These are phyloP conservation scores for Stereum hirsutum DNA, from an alignment of 1,284 basidiomycete species.

Conservation along the genomic window DNA sequence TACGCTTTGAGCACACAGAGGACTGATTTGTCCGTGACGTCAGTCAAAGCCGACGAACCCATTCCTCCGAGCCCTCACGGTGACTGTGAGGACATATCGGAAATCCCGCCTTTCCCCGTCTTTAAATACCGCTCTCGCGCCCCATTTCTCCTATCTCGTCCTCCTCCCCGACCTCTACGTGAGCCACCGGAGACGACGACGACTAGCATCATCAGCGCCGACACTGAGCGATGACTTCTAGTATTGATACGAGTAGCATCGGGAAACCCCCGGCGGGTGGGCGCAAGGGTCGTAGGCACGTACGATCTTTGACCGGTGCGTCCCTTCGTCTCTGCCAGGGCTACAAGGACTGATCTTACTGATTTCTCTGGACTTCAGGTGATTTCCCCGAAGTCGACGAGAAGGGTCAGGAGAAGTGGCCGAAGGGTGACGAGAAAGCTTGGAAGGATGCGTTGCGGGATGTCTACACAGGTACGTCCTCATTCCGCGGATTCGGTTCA, in stretches of 20 bases:
- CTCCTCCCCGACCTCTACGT: too few species aligned
- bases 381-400: constrained; percentile 70
- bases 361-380: constrained; percentile 30
- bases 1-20: too few species aligned
- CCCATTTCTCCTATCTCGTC: too few species aligned
- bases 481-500: not conserved
- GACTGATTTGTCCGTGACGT: too few species aligned
- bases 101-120: too few species aligned
- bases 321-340: constrained; percentile 3
- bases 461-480: constrained; percentile 44
- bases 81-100: too few species aligned
- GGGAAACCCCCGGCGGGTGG: constrained; percentile 34
- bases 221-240: constrained; percentile 38
- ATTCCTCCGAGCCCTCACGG: too few species aligned
- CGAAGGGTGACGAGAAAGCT: constrained; percentile 69
- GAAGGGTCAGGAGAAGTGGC: constrained; percentile 76
- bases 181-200: not conserved
- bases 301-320: constrained; percentile 64
- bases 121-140: too few species aligned
- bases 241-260: constrained; percentile 57
- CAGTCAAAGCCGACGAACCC: too few species aligned
- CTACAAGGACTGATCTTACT: constrained; percentile 1
- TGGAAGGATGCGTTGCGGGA: constrained; percentile 67
- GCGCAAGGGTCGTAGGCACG: constrained; percentile 47
- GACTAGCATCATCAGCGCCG: not conserved